phyloP scores from a whole-genome alignment of 2,329 filamentous ascomycete genomes.

The Diplodia seriata region DNA sequence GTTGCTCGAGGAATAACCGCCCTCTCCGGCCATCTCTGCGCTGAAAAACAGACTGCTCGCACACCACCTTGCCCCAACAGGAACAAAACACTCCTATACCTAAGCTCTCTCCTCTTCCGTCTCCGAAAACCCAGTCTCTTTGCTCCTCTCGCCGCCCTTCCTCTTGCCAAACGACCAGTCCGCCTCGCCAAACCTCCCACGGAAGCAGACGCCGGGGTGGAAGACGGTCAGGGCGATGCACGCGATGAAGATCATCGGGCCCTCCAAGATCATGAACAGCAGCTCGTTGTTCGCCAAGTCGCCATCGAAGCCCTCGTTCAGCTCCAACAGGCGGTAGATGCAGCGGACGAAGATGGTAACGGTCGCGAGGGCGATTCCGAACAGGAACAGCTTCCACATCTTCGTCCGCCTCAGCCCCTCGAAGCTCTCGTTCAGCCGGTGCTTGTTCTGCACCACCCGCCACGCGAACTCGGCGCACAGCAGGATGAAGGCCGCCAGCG shows the following conservation, averaged over 20 bases:
- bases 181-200: slow-evolving; percentile 12
- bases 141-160: neutral
- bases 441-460: slow-evolving; percentile 16
- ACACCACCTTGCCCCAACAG: neutral
- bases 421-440: neutral
- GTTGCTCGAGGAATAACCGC: neutral
- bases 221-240: slow-evolving; percentile 54
- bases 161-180: neutral
- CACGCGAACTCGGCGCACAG: slow-evolving; percentile 49
- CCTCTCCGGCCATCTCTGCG: neutral
- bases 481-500: slow-evolving; percentile 57
- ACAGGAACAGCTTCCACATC: slow-evolving; percentile 18
- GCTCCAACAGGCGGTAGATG: slow-evolving; percentile 58
- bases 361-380: slow-evolving; percentile 48
- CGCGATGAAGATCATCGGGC: slow-evolving; percentile 60
- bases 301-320: slow-evolving; percentile 56
- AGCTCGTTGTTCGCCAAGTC: slow-evolving; percentile 56
- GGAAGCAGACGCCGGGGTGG: slow-evolving; percentile 49
- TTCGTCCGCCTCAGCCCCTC: neutral
- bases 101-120: neutral
- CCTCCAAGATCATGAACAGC: slow-evolving; percentile 60
- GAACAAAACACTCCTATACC: neutral
- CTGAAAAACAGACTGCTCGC: neutral
- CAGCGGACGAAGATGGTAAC: slow-evolving; percentile 57
- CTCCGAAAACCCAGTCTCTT: neutral